Evolutionary conservation across 106 monocot genomes (phyloP).

Genomic region (Dioscorea dumetorum): DNA sequence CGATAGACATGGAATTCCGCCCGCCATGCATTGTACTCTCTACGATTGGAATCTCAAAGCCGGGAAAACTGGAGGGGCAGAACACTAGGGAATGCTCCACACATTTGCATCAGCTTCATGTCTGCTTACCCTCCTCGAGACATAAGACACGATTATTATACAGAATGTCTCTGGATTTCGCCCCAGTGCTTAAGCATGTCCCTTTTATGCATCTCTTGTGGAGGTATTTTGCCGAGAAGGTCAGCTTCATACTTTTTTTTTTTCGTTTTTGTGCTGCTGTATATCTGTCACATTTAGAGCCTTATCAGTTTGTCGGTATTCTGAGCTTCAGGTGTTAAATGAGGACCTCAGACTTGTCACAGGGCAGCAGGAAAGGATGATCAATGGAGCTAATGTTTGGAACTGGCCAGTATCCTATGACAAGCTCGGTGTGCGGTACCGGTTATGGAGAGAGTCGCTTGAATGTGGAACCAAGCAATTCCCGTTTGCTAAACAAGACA

Average conservation of each 20-base stretch:
- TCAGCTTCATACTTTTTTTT: constrained; percentile 6
- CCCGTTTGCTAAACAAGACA: constrained; percentile 48
- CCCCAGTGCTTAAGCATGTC: constrained; percentile 72
- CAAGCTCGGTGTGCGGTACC: constrained; percentile 80
- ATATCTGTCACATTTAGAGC: too few relatives aligned
- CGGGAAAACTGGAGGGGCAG: constrained; percentile 83
- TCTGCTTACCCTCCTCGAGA: constrained; percentile 87
- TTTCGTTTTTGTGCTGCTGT: neutral
- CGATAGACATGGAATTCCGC: constrained; percentile 97
- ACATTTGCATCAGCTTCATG: constrained; percentile 94
- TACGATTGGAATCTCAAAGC: constrained; percentile 96
- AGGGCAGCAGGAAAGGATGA: constrained; percentile 95
- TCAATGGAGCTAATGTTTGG: constrained; percentile 89
- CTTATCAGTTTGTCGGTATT: neutral
- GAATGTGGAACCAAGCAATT: constrained; percentile 50
- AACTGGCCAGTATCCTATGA: constrained; percentile 89
- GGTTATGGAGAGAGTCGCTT: constrained; percentile 82
- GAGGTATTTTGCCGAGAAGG: constrained; percentile 92
- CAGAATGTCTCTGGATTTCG: constrained; percentile 96
- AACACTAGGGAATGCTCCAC: constrained; percentile 71
- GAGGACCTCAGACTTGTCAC: constrained; percentile 86
- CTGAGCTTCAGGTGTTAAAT: constrained; percentile 64
- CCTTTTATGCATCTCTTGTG: constrained; percentile 84
- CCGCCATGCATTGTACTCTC: constrained; percentile 96
- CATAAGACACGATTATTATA: constrained; percentile 85